phyloP scores from a whole-genome alignment of 495 filamentous ascomycete species.

The Tetracladium setigerum region DNA sequence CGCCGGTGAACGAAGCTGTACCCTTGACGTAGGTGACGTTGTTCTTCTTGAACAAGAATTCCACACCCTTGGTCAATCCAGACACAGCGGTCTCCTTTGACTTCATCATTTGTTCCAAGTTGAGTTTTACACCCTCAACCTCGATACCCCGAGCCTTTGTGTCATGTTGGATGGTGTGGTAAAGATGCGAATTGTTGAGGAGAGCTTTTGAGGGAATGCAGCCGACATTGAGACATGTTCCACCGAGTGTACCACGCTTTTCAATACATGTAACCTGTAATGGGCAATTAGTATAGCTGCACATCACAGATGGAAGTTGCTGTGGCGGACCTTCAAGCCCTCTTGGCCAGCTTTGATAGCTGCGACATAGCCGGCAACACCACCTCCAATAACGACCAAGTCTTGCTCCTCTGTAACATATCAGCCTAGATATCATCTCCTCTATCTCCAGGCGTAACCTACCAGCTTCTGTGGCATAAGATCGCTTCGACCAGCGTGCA shows the following conservation, averaged over 20 bases:
- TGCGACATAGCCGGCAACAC: conserved; percentile 97
- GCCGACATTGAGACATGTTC: conserved; percentile 97
- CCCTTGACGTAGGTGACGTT: conserved; percentile 95
- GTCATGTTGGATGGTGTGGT: conserved; percentile 96
- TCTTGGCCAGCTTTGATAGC: conserved; percentile 98
- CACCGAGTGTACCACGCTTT: conserved; percentile 91
- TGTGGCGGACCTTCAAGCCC: conserved; percentile 72
- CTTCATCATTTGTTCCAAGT: conserved; percentile 93
- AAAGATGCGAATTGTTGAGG: conserved; percentile 98
- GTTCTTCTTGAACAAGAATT: conserved; percentile 98
- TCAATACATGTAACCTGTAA: conserved; percentile 93
- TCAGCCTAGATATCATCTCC: conserved; percentile 2
- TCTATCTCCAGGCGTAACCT: conserved; percentile 22
- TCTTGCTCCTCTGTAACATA: conserved; percentile 69
- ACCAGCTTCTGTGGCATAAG: conserved; percentile 80
- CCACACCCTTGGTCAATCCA: conserved; percentile 91
- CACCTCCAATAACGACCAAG: conserved; percentile 91
- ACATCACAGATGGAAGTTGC: neutral
- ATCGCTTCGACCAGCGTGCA: conserved; percentile 53
- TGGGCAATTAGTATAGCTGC: conserved; percentile 12
- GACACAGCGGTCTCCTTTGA: conserved; percentile 89
- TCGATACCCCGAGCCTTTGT: conserved; percentile 95
- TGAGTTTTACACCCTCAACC: conserved; percentile 93
- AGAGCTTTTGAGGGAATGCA: conserved; percentile 99
- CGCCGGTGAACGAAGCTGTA: conserved; percentile 74